Base-by-base conservation (phyloP, 2,329 filamentous ascomycete genomes). In the Domatiomyces catenatus region DNA sequence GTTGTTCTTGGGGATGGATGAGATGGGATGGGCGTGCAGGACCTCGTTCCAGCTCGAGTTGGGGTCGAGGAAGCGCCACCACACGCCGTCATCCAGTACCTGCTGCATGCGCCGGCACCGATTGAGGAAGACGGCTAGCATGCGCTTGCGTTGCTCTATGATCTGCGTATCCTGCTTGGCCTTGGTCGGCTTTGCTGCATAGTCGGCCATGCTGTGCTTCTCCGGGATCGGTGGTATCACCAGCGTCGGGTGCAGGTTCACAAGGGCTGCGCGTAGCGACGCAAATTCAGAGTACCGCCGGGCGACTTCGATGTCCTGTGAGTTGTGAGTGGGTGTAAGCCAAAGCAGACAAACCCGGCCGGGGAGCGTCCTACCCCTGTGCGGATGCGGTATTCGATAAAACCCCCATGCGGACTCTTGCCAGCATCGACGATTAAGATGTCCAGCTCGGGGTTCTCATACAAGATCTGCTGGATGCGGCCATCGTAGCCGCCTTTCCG, bases 11-110 rank as follows among this genome's bases (percentile, higher is more conserved):
- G 93, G 92, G 51, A 98, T 85, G 18, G 86, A 93, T 3, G 87
- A 78, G 36, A 94, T 81, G 1, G 92, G 92, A 59, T 92, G 85
- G 3, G 90, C 90, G 66, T 93, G 83, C 5, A 98, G 71, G n/a
- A 98, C 89, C 68, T 98, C 92, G 63, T 79, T 93, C 92, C 92
- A 98, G 77, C 92, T 96, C 20, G 90, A 89, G 65, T 98, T 96
- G 8, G 93, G 92, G 64, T 98, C 92, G 32, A 98, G 75, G 63
- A 98, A 98, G 58, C 88, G 83, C 89, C 90, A 95, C 81, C 89
- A 94, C 22, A 98, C 89, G 2, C 90, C 90, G 63, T 98, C 92
- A 53, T 88, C 85, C 49, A 87, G 77, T 24, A 98, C 82, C 52
- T 90, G 83, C 60, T 90, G 85, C 90, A 96, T 96, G 55, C 81